Base-by-base conservation (phyloP, 2,329 filamentous ascomycete genomes). In the Colletotrichum sp. region DNA sequence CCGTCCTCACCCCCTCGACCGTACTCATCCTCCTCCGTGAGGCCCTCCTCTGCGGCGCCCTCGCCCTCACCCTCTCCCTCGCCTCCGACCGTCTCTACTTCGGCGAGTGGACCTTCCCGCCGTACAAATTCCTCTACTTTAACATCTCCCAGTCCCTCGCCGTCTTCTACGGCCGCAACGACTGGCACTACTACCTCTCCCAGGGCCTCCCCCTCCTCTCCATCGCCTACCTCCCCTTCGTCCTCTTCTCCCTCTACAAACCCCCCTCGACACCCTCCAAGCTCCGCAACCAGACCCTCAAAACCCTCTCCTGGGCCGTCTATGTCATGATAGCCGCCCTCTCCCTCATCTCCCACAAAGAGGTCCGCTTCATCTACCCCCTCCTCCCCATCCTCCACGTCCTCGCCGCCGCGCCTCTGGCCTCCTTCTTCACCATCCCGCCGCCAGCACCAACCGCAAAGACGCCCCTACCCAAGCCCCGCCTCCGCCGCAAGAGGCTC, bases 331-430 rank as follows among this genome's bases (percentile, higher is more conserved):
- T 94, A 12, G 82, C 86, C 2, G 84, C 88, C 3, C 89, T 99
- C 39, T 98, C 95, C 2, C 82, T 95, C 63, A 95, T 99, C 79
- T 93, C 95, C 2, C 97, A 99, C 86, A 99, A 99, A 84, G 97
- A 99, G 88, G 95, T 98, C 80, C 95, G 97, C 81, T 99, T 99
- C 87, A 95, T 99, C 79, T 98, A 98, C 81, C 96, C 97, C 2
- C 90, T 99, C 21, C 90, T 99, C 3, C 96, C 97, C 2, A 90
- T 93, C n/a, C 90, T 99, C 8, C 95, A 97, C 82, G 87, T 98
- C 77, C 87, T 99, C 52, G 92, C 95, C 2, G 95, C 95, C 0
- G 90, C 92, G 0, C 89, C 92, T 4, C 85, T 95, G 18, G 87
- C 91, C 4, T 83, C 87, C 10, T 96, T 95, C 86, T 95, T 96